Conservation (phyloP, 108 stramenopile genomes). For the Epithemia pelagica region DNA sequence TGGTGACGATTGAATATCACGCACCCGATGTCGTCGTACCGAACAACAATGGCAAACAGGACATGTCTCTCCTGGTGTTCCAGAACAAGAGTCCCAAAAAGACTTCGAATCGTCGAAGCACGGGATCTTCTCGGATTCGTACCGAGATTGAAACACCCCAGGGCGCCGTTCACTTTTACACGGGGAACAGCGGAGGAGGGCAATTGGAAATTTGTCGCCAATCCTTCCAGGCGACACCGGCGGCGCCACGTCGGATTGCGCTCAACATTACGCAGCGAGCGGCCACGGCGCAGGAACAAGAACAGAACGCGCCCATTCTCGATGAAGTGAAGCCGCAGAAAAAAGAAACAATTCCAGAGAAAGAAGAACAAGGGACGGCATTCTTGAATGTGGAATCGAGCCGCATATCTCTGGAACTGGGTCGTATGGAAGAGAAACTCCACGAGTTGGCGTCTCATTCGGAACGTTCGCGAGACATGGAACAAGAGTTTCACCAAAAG, state of each 20-base stretch:
- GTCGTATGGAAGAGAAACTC: neutral
- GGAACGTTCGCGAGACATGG: neutral
- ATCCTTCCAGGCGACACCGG: neutral
- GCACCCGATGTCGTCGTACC: neutral
- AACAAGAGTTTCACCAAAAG: neutral
- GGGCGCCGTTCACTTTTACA: conserved; percentile 5
- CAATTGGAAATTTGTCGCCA: conserved; percentile 8
- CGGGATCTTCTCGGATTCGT: neutral
- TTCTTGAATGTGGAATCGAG: conserved; percentile 1
- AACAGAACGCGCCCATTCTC: no score
- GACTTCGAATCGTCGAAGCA: neutral
- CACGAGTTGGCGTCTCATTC: neutral
- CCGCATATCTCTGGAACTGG: neutral
- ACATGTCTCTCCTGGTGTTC: neutral
- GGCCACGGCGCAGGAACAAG: no score
- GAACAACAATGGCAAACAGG: neutral
- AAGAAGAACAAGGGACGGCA: no score
- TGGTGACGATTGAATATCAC: neutral
- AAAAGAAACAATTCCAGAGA: neutral
- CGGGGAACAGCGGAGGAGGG: neutral
- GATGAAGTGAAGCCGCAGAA: neutral
- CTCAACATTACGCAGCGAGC: neutral
- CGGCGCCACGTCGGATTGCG: neutral
- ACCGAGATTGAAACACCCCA: neutral
- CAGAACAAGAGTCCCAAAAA: neutral